phyloP scores from a whole-genome alignment of 1,284 basidiomycete genomes.

The Austroboletus olivaceoglutinosus region DNA sequence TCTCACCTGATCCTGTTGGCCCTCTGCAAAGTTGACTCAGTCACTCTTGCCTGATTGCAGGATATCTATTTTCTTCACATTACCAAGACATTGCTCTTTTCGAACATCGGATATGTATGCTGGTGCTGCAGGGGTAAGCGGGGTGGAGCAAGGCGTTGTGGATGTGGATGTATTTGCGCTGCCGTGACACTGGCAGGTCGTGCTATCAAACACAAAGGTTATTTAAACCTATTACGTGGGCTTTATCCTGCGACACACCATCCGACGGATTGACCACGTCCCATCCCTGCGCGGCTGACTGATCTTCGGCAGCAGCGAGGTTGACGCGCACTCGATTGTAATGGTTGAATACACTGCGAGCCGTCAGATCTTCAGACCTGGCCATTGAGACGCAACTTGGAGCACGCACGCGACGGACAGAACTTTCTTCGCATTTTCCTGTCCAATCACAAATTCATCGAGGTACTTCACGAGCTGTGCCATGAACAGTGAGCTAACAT shows the following conservation, averaged over 20 bases:
- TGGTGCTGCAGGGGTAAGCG: conserved; percentile 43
- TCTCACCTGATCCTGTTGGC: conserved; percentile 75
- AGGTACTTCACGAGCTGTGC: conserved; percentile 80
- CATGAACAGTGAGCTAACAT: conserved; percentile 7
- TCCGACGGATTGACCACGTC: conserved; percentile 29
- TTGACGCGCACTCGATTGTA: conserved; percentile 80
- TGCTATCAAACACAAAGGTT: conserved; percentile 23
- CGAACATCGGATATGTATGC: conserved; percentile 60
- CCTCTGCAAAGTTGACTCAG: conserved; percentile 48
- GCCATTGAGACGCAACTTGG: conserved; percentile 12
- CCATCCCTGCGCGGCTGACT: conserved; percentile 37
- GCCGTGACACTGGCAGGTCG: conserved; percentile 40
- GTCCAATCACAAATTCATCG: conserved; percentile 89
- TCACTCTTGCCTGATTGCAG: conserved; percentile 4
- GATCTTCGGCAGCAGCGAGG: conserved; percentile 47
- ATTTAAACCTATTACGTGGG: background rate
- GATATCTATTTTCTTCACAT: conserved; percentile 43
- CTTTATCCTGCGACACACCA: conserved; percentile 29
- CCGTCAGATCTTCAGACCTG: conserved; percentile 3
- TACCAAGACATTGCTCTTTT: conserved; percentile 92
- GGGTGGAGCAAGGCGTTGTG: conserved; percentile 37
- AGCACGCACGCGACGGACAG: conserved; percentile 81
- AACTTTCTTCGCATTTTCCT: conserved; percentile 89
- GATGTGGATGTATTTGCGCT: conserved; percentile 57
- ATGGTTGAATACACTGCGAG: conserved; percentile 92